Conservation (phyloP, 1,139 yeast species). For the Taphrina confusa region DNA sequence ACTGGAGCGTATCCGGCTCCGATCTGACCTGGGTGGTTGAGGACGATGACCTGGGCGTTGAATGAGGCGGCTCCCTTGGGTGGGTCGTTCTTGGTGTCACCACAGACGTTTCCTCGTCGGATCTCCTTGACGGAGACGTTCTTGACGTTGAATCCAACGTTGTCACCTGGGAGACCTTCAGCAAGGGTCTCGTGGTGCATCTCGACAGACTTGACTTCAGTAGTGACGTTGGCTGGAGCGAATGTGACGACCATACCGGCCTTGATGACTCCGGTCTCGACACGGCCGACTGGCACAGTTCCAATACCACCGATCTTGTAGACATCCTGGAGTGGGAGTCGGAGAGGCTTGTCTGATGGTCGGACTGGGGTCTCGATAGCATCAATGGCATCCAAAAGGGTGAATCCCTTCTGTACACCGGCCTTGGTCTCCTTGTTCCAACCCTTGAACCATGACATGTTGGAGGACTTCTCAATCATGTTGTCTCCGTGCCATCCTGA, state of each 20-base stretch:
- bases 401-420: conserved; percentile 74
- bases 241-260: conserved; percentile 88
- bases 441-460: conserved; percentile 92
- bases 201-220: conserved; percentile 91
- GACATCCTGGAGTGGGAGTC: conserved; percentile 89
- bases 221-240: conserved; percentile 91
- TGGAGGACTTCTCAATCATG: conserved; percentile 80
- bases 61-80: conserved; percentile 79
- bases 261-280: conserved; percentile 88
- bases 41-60: conserved; percentile 86
- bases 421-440: conserved; percentile 84
- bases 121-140: conserved; percentile 91
- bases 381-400: conserved; percentile 84
- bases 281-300: conserved; percentile 93
- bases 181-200: conserved; percentile 88
- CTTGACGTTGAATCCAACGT: conserved; percentile 93
- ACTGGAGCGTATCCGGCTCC: conserved; percentile 93
- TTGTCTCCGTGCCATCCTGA: conserved; percentile 95
- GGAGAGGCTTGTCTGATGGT: conserved; percentile 87
- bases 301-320: conserved; percentile 94
- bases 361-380: conserved; percentile 81
- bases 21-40: conserved; percentile 94
- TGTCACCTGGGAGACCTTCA: conserved; percentile 85
- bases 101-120: conserved; percentile 94
- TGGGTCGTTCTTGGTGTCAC: conserved; percentile 95